phyloP scores from a whole-genome alignment of 352 stramenopile genomes.

The Pythium folliculosum region DNA sequence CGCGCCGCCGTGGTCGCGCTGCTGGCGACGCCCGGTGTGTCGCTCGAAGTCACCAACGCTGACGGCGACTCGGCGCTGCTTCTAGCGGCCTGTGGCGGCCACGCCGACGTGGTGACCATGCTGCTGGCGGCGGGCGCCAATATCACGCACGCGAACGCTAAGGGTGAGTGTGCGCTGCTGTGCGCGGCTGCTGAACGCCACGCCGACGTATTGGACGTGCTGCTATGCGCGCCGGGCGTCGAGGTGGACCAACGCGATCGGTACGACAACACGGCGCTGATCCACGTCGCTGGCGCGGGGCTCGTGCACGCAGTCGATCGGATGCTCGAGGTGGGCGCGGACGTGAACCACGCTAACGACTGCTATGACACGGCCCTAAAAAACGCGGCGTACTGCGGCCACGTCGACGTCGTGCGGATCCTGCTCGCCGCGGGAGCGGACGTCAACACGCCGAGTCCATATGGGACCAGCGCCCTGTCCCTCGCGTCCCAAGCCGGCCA shows the following conservation, averaged over 20 bases:
- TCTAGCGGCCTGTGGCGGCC: neutral
- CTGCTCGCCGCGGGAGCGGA: neutral
- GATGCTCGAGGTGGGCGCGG: neutral
- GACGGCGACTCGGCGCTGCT: slow-evolving; percentile 12
- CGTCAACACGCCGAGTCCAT: neutral
- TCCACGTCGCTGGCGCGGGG: neutral
- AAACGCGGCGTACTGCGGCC: neutral
- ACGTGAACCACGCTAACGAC: neutral
- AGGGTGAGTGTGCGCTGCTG: neutral
- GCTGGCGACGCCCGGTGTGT: too few relatives aligned
- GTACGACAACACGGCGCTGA: neutral
- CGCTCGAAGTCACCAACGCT: neutral
- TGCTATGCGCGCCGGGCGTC: neutral
- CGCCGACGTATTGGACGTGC: neutral
- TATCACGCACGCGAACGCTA: neutral
- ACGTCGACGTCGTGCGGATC: neutral
- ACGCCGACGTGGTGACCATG: neutral
- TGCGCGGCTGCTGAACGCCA: neutral
- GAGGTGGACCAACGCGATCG: neutral
- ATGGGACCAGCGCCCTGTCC: slow-evolving; percentile 10
- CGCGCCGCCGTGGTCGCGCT: too few relatives aligned
- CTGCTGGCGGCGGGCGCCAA: slow-evolving; percentile 1
- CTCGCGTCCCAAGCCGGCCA: slow-evolving; percentile 18
- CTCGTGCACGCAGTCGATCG: neutral
- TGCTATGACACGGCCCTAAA: neutral